Conservation (phyloP, 148 eudicot genomes). For the Euryodendron excelsum region DNA sequence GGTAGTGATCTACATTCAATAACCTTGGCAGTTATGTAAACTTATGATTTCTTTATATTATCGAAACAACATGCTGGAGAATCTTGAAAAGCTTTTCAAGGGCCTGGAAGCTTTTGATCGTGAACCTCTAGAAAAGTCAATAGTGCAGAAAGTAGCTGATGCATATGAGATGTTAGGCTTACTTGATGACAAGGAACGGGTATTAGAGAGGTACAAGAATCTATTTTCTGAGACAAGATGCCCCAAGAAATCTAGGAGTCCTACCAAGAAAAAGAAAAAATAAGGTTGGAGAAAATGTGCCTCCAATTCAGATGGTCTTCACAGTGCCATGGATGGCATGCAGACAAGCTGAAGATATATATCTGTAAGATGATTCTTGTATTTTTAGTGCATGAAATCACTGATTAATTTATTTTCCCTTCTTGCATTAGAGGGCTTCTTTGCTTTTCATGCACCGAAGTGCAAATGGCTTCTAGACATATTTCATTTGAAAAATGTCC, state of each 20-base stretch:
- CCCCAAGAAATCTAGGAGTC: slow-evolving; percentile 28
- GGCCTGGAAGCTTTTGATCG: too few species aligned
- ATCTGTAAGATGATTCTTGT: background rate
- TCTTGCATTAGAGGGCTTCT: too few species aligned
- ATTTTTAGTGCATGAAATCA: too few species aligned
- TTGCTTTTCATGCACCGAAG: too few species aligned
- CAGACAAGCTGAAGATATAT: slow-evolving; percentile 10
- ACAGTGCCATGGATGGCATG: background rate
- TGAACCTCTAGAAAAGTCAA: too few species aligned
- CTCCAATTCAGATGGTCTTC: background rate
- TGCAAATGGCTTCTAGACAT: too few species aligned
- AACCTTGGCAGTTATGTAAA: slow-evolving; percentile 73
- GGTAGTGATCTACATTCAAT: slow-evolving; percentile 72
- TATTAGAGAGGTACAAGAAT: slow-evolving; percentile 65
- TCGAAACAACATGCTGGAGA: too few species aligned
- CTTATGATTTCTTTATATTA: slow-evolving; percentile 81
- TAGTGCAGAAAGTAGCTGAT: too few species aligned
- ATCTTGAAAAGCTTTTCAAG: too few species aligned
- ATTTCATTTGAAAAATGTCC: too few species aligned
- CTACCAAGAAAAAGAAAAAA: slow-evolving; percentile 33
- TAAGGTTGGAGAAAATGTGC: background rate
- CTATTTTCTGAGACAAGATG: slow-evolving; percentile 36
- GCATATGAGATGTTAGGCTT: slow-evolving; percentile 75
- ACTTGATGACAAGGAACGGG: slow-evolving; percentile 56
- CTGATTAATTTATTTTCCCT: too few species aligned